These are phyloP conservation scores for Sclerotinia nivalis DNA, from an alignment of 2,329 filamentous ascomycete genomes.

Conservation along the genomic window DNA sequence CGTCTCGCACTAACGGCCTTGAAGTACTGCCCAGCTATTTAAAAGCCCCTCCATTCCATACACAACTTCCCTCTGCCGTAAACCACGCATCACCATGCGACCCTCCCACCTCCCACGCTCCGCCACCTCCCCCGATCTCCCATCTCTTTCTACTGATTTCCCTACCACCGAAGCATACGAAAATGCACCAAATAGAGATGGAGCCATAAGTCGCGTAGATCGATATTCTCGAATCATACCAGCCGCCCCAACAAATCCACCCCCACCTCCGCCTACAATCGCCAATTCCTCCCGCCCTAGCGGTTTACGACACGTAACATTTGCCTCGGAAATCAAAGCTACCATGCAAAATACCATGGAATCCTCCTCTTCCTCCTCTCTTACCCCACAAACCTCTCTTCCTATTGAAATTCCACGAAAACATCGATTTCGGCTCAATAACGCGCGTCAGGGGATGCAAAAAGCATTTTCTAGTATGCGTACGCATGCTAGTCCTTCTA, in stretches of 20 bases:
- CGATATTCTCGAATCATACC: neutral
- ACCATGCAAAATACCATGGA: neutral
- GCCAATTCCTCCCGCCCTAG: neutral
- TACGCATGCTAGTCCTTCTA: neutral
- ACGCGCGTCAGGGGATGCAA: neutral
- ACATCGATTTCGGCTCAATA: neutral
- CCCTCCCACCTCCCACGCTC: neutral
- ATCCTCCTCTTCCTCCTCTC: neutral
- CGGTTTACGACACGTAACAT: neutral
- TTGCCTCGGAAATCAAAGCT: neutral
- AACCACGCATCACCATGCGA: neutral
- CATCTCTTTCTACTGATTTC: neutral
- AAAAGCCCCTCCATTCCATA: too few species aligned
- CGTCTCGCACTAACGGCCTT: neutral
- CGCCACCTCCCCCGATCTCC: neutral
- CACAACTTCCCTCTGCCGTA: neutral
- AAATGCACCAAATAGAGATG: neutral
- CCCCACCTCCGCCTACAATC: neutral
- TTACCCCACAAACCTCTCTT: neutral
- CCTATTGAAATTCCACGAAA: neutral
- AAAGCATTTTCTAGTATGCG: neutral
- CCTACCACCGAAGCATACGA: neutral
- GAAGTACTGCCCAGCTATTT: neutral
- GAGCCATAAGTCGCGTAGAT: conserved; percentile 6
- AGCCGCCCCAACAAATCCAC: too few species aligned